phyloP scores from a whole-genome alignment of 2,329 filamentous ascomycete species.

The Cercospora sp. region DNA sequence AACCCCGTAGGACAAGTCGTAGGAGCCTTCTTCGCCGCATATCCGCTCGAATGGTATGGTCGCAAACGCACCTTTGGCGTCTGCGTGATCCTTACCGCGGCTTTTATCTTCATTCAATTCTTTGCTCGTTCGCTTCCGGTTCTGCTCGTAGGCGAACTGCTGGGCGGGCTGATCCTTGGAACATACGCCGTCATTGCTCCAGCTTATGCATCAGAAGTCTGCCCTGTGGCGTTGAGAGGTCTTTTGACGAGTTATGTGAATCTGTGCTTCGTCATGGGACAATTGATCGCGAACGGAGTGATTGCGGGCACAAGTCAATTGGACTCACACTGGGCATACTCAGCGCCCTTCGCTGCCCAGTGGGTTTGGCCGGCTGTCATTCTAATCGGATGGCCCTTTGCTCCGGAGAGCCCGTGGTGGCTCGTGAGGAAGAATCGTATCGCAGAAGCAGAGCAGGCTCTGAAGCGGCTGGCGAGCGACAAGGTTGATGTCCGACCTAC shows the following conservation, averaged over 20 bases:
- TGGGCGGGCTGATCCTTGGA: constrained; percentile 62
- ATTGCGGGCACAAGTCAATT: constrained; percentile 40
- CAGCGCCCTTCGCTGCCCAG: constrained; percentile 49
- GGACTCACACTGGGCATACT: constrained; percentile 46
- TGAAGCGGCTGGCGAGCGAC: constrained; percentile 41
- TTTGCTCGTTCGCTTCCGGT: constrained; percentile 59
- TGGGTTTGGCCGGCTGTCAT: constrained; percentile 47
- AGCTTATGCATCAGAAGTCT: constrained; percentile 51
- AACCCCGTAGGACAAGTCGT: constrained; percentile 60
- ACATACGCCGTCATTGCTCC: constrained; percentile 59
- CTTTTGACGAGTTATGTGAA: constrained; percentile 62
- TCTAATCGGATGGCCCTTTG: constrained; percentile 41
- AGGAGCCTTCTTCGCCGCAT: constrained; percentile 50
- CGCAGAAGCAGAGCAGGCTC: constrained; percentile 40
- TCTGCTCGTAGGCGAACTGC: constrained; percentile 62
- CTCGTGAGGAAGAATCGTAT: constrained; percentile 41
- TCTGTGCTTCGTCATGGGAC: constrained; percentile 63
- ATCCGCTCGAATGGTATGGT: constrained; percentile 40
- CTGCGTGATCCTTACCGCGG: constrained; percentile 45
- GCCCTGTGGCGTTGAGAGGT: constrained; percentile 59
- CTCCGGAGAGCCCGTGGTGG: constrained; percentile 44
- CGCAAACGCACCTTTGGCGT: constrained; percentile 37
- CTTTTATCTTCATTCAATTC: constrained; percentile 64
- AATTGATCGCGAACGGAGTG: constrained; percentile 54
- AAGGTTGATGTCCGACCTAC: constrained; percentile 44